Evolutionary conservation across 805 yeast species (phyloP), one percentile per base, ranked within the genome.

Genomic region (Scheffersomyces coipomensis): DNA sequence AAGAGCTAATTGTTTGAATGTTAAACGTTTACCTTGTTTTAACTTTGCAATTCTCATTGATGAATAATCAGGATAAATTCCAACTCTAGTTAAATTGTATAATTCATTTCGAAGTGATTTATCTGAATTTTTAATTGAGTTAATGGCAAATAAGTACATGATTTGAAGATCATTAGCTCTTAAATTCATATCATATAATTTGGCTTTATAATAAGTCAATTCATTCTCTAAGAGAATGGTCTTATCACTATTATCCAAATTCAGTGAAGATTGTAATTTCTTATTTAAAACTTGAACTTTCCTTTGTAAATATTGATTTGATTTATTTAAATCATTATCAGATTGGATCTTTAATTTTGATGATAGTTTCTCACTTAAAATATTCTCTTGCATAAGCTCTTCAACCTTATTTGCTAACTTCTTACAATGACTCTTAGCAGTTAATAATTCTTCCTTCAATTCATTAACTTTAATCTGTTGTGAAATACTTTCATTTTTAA

Each of bases 191-290:
- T 78, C 79, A 33, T 68, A 68, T 34, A 76, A 58, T 47, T 71
- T 75, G 37, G 78, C 70, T 46, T 62, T 69, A 53, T 69, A 73
- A 39, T 73, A 66, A 24, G 68, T 68, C 44, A 68, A 56, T 51
- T 76, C 77, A 34, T 62, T 61, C 33, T 66, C 66, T 24, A 66
- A 52, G 11, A 64, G 47, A 15, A 45, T 51, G 7, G 43, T 31
- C 37, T 29, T 35, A 38, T 29, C 37, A 16, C 9, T 29, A 25
- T 27, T 27, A 16, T 21, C 23, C 9, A 6, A 13, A 8, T 13
- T 4, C 19, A 3, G 15, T 13, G 22, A 12, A 24, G 27, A 6
- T 9, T 16, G 29, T 25, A 17, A 27, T 27, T 27, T 23, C 24
- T 39, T 33, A 7, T 34, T 26, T 8, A 19, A 32, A 16, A 31